Base-by-base conservation (phyloP, 2,329 filamentous ascomycete species). In the Xylaria digitata region DNA sequence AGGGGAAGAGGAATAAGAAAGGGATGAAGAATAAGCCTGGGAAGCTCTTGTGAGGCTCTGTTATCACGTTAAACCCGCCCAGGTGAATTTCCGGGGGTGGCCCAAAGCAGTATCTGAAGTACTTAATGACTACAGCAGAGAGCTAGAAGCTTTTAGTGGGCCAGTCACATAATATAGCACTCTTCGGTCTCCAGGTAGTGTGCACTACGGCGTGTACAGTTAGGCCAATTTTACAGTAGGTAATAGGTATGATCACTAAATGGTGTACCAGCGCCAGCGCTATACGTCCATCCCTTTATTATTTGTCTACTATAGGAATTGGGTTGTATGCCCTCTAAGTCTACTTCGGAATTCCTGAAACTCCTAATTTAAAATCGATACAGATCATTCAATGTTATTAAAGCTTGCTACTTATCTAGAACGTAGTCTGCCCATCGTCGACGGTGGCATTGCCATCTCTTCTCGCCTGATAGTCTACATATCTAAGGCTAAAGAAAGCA, bases 81-180 rank as follows among this genome's bases (percentile, higher is more conserved):
- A 34, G 6, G 32, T 8, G 34, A 9, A 11, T 9, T 13, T 37
- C 34, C 8, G 11, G 8, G 11, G 5, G 5, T 37, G 9, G 32
- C 9, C 26, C 26, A 37, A 6, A 37, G 34, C 15, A 40, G 11
- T 15, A 40, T 9, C 11, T 15, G 1, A 40, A 9, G 42, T 37
- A n/a, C 21, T 32, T n/a, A 32, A 46, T 45, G 9, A 19, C 17
- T 50, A n/a, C 17, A 26, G 26, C 5, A 26, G 26, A 26, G 5
- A 34, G 49, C 40, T 54, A 6, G 59, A 37, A 48, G 40, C 40
- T 54, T 61, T 53, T 37, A 61, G 49, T 61, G 58, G 58, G n/a
- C 11, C 5, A 26, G 26, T 26, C 26, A 5, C 26, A 26, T 5
- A 26, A 26, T 26, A 26, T 26, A 26, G 26, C 26, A 26, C 26